Evolutionary conservation across 2,329 filamentous ascomycete genomes (phyloP).

Genomic region (Calonectria montana): DNA sequence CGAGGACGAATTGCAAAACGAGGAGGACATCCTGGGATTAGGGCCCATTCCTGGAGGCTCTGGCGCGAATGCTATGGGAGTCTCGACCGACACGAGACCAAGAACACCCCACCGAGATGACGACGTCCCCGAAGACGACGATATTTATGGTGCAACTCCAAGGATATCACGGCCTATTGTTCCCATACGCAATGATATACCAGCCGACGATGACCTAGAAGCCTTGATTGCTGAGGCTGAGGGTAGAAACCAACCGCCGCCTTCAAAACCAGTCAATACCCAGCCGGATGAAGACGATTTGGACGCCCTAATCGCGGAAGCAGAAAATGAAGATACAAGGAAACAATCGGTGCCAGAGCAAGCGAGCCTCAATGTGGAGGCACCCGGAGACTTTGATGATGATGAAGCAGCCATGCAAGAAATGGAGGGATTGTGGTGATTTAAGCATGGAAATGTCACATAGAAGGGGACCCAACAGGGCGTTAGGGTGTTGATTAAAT

Average conservation of each 20-base stretch:
- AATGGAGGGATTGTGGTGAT: constrained; percentile 66
- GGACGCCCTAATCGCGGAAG: constrained; percentile 65
- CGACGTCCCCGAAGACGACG: constrained; percentile 56
- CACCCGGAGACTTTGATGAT: constrained; percentile 62
- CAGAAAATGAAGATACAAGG: constrained; percentile 45
- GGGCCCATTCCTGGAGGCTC: constrained; percentile 28
- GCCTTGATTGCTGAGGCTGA: constrained; percentile 65
- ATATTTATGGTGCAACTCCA: constrained; percentile 68
- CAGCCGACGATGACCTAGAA: constrained; percentile 64
- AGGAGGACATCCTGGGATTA: constrained; percentile 25
- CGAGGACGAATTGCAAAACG: constrained; percentile 41
- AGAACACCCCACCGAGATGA: constrained; percentile 39
- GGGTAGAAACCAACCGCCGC: constrained; percentile 32
- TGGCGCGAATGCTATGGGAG: constrained; percentile 53
- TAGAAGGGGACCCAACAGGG: not conserved
- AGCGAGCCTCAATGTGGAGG: constrained; percentile 15
- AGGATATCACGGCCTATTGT: constrained; percentile 35
- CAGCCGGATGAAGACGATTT: constrained; percentile 59
- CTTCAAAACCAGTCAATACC: not conserved
- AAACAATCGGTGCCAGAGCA: constrained; percentile 3
- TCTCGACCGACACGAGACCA: constrained; percentile 43
- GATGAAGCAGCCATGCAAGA: constrained; percentile 77
- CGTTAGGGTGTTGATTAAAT: constrained; percentile 14
- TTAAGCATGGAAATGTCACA: not conserved
- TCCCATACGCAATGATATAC: constrained; percentile 38